Evolutionary conservation across 768 basidiomycete genomes (phyloP), one percentile per base, ranked within the genome.

Genomic region (Lyophyllum shimeji): DNA sequence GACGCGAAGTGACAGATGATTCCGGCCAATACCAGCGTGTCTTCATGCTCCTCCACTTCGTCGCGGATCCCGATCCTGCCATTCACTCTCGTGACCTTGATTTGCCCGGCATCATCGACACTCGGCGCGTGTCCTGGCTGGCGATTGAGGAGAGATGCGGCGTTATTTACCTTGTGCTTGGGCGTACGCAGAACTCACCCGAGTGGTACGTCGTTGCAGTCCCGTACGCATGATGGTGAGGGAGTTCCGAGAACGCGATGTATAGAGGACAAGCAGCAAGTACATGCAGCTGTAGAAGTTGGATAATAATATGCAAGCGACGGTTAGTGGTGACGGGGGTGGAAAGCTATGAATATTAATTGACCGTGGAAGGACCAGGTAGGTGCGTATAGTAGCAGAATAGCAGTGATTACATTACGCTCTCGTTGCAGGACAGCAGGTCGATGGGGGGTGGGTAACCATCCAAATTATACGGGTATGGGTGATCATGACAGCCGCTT

Each of bases 351-450:
- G 48, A 29, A 20, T 23, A 59, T 51, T 58, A 58, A 24, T 39
- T 20, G 46, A 44, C 42, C 47, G 20, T 43, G 43, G 47, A 34
- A 25, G 18, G 29, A 48, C 49, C 48, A 55, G 47, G 58, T 25
- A 39, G 52, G 21, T 45, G 21, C 34, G 21, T 46, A 52, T 20
- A 52, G 46, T 33, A 20, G 21, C 43, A 55, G 24, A 45, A 40
- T 58, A 50, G 49, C 51, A 34, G 52, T 23, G 34, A 33, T 45
- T 56, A 50, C 48, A 45, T 56, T 56, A 45, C 42, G 48, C 50
- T 34, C 48, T 39, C 33, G 24, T 17, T 43, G 29, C 37, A n/a
- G 18, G 9, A 50, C 17, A 37, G 31, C 27, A 50, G 49, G 43
- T 34, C 50, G 55, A 56, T 18, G 49, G 29, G 48, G 29, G 37